A percentile compares a stretch with the other conserved stretches of the same genome.
Evolutionary conservation across 2,329 filamentous ascomycete genomes (phyloP).

Genomic region (Epichloe amarillans): DNA sequence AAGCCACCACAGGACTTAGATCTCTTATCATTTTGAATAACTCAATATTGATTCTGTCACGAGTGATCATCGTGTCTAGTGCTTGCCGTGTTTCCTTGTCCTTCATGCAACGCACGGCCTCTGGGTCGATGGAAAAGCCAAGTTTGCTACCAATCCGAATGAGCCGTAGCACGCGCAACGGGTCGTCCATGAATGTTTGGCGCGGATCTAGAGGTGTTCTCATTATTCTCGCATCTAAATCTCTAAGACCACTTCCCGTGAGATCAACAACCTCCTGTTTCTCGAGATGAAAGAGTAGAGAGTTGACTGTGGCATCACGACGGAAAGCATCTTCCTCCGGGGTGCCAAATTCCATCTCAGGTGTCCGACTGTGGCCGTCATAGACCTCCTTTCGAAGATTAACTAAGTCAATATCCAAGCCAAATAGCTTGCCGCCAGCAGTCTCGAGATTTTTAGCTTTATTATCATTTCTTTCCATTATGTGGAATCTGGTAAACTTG

Average conservation of each 20-base stretch:
- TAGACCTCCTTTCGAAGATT: slow-evolving; percentile 11
- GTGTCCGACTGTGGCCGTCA: slow-evolving; percentile 7
- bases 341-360: slow-evolving; percentile 10
- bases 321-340: slow-evolving; percentile 9
- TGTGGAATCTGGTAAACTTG: slow-evolving; percentile 5
- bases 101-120: slow-evolving; percentile 1
- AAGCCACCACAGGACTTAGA: slow-evolving; percentile 2
- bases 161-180: slow-evolving; percentile 8
- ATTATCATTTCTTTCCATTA: slow-evolving; percentile 5
- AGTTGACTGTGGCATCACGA: slow-evolving; percentile 9
- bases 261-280: slow-evolving; percentile 9
- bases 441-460: slow-evolving; percentile 10
- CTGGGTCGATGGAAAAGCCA: slow-evolving; percentile 5
- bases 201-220: slow-evolving; percentile 8
- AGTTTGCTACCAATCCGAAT: slow-evolving; percentile 7
- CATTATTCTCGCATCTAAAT: slow-evolving; percentile 7
- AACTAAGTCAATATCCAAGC: slow-evolving; percentile 9
- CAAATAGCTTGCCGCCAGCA: slow-evolving; percentile 7
- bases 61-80: slow-evolving; percentile 8
- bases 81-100: slow-evolving; percentile 3
- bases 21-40: slow-evolving; percentile 9
- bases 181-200: slow-evolving; percentile 10
- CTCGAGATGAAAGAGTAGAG: slow-evolving; percentile 8
- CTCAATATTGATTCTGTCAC: slow-evolving; percentile 8
- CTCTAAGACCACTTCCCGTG: slow-evolving; percentile 4